A percentile compares a stretch with the other conserved stretches of the same genome.
phyloP scores from a whole-genome alignment of 495 filamentous ascomycete genomes.

The Pseudevernia furfuracea region DNA sequence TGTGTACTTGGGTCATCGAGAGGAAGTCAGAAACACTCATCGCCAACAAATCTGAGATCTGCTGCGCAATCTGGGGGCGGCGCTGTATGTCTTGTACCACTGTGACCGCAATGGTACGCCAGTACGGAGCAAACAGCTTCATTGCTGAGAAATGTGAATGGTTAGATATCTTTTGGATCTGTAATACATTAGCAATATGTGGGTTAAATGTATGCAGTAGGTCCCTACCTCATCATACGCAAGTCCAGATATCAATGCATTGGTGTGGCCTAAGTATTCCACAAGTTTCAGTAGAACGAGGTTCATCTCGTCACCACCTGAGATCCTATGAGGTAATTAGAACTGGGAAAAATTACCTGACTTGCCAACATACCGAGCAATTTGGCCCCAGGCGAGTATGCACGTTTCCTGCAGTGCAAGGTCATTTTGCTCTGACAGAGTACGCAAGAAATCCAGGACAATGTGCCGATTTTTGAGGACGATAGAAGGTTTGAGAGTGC shows the following conservation, averaged over 20 bases:
- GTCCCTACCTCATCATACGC: constrained; percentile 69
- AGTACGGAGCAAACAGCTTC: constrained; percentile 74
- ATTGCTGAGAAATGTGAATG: constrained; percentile 49
- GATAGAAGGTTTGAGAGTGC: constrained; percentile 38
- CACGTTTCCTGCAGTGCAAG: constrained; percentile 69
- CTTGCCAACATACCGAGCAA: constrained; percentile 52
- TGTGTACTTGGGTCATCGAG: constrained; percentile 66
- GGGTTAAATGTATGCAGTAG: constrained; percentile 7
- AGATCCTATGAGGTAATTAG: constrained; percentile 38
- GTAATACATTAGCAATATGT: constrained; percentile 19
- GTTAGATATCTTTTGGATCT: constrained; percentile 59
- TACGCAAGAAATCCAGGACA: constrained; percentile 60
- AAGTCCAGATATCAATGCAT: constrained; percentile 66
- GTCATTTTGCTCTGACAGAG: constrained; percentile 56
- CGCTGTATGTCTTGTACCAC: constrained; percentile 73
- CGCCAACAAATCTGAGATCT: constrained; percentile 69
- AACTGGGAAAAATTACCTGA: constrained; percentile 8
- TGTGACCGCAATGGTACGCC: constrained; percentile 69
- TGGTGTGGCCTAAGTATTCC: constrained; percentile 78
- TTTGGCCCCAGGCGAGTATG: constrained; percentile 73
- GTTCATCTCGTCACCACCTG: constrained; percentile 70
- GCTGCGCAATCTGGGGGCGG: constrained; percentile 71
- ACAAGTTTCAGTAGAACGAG: constrained; percentile 74
- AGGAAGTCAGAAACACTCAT: constrained; percentile 67
- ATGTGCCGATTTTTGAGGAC: constrained; percentile 57